Conservation (phyloP, 2,329 filamentous ascomycete genomes). For the Hortaea werneckii region DNA sequence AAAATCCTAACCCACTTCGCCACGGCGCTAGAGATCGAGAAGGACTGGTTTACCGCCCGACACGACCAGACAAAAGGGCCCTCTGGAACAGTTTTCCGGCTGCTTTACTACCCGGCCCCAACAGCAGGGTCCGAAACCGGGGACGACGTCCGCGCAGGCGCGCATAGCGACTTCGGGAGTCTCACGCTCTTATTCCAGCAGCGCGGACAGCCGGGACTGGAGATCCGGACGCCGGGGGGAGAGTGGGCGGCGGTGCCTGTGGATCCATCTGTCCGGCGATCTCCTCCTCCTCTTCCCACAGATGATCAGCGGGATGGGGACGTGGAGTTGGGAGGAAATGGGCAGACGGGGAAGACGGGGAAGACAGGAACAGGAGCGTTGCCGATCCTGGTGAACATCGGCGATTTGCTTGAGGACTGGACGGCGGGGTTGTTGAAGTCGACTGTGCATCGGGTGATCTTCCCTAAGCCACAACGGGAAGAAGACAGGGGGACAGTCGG, state of each 20-base stretch:
- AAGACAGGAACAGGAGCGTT: slow-evolving; percentile 4
- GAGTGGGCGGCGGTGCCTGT: slow-evolving; percentile 35
- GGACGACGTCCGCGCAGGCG: slow-evolving; percentile 71
- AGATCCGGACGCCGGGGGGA: slow-evolving; percentile 55
- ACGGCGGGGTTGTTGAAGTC: slow-evolving; percentile 78
- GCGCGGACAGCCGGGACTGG: slow-evolving; percentile 72
- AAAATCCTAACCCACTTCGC: slow-evolving; percentile 68
- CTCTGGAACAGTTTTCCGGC: slow-evolving; percentile 41
- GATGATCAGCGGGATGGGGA: no score
- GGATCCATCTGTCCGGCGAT: slow-evolving; percentile 21
- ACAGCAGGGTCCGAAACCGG: slow-evolving; percentile 34
- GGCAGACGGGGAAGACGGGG: background rate
- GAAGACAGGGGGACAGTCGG: no score
- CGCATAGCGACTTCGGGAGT: slow-evolving; percentile 77
- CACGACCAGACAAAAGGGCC: slow-evolving; percentile 44
- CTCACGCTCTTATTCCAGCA: slow-evolving; percentile 72
- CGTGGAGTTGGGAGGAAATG: no score
- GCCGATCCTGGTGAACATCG: slow-evolving; percentile 65
- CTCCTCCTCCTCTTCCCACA: background rate
- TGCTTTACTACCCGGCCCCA: slow-evolving; percentile 40
- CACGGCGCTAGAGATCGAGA: slow-evolving; percentile 52
- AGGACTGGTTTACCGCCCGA: slow-evolving; percentile 49
- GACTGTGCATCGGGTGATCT: slow-evolving; percentile 82
- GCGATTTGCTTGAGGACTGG: slow-evolving; percentile 71
- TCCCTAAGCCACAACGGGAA: slow-evolving; percentile 33